Percentiles rank a stretch among this genome's conserved stretches.
phyloP scores from a whole-genome alignment of 345 rosid species.

The Rhodomyrtus tomentosa region DNA sequence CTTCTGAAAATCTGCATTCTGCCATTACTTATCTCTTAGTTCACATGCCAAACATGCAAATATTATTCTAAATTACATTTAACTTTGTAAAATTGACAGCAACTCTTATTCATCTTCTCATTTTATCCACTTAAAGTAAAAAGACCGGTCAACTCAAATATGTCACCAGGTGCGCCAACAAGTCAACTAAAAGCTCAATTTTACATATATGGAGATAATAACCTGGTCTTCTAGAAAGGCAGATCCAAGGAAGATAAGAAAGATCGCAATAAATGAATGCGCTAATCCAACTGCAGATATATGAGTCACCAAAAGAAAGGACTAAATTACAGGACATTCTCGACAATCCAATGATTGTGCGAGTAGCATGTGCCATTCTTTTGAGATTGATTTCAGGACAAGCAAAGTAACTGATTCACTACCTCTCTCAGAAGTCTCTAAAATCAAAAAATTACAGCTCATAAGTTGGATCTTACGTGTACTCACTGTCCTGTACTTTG shows the following conservation, averaged over 20 bases:
- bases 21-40: conserved; percentile 2
- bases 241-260: not conserved
- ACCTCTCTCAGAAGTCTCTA: not conserved
- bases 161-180: not conserved
- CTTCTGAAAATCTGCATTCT: conserved; percentile 65
- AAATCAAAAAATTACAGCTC: not conserved
- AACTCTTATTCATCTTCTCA: not conserved
- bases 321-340: not conserved
- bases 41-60: not conserved
- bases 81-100: not conserved
- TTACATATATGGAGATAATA: not conserved
- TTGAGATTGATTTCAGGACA: not conserved
- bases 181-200: not conserved
- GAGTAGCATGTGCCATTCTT: not conserved
- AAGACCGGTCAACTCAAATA: not conserved
- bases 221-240: not conserved
- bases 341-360: not conserved
- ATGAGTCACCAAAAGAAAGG: not conserved
- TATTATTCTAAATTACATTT: not conserved
- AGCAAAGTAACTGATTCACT: not conserved
- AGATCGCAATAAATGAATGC: not conserved
- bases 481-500: not conserved
- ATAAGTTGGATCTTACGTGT: not conserved
- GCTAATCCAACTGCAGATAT: not conserved
- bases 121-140: not conserved